Conservation (phyloP, 768 basidiomycete genomes). For the Phlebiopsis gigantea region DNA sequence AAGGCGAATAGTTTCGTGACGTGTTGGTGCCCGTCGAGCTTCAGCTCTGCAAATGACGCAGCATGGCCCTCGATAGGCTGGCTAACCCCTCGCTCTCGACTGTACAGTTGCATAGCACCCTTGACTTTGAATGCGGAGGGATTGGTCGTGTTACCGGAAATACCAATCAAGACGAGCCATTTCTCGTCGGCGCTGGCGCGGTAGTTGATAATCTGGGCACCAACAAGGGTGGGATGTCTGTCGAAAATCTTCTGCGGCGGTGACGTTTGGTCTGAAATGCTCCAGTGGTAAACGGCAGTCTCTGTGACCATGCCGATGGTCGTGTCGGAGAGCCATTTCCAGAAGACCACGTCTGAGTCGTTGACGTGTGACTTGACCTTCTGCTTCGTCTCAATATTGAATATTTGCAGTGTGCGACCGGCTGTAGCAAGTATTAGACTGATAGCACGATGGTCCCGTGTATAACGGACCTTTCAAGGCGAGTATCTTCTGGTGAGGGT, state of each 20-base stretch:
- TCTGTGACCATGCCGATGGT: constrained; percentile 96
- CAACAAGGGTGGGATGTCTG: constrained; percentile 89
- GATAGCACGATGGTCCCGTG: background rate
- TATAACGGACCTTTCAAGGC: constrained; percentile 74
- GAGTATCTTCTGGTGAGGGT: constrained; percentile 92
- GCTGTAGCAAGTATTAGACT: constrained; percentile 41
- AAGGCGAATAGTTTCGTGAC: constrained; percentile 92
- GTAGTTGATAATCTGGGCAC: constrained; percentile 98
- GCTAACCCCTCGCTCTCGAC: constrained; percentile 84
- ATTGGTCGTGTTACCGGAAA: constrained; percentile 86
- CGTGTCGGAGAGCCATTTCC: constrained; percentile 95
- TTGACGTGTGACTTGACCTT: constrained; percentile 96
- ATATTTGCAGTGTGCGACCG: constrained; percentile 90
- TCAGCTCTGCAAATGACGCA: constrained; percentile 90
- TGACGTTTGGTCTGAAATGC: constrained; percentile 66
- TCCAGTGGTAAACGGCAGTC: constrained; percentile 89
- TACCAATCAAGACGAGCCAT: constrained; percentile 96
- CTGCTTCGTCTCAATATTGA: constrained; percentile 96
- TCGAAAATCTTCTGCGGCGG: constrained; percentile 93
- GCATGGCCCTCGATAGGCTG: constrained; percentile 99
- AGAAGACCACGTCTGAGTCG: constrained; percentile 93
- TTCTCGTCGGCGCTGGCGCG: constrained; percentile 89
- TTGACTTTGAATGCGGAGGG: constrained; percentile 98
- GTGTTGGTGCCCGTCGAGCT: constrained; percentile 81
- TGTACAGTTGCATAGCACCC: constrained; percentile 97